Base-by-base conservation (phyloP, 1,139 yeast species). In the Kazachstania sp. region DNA sequence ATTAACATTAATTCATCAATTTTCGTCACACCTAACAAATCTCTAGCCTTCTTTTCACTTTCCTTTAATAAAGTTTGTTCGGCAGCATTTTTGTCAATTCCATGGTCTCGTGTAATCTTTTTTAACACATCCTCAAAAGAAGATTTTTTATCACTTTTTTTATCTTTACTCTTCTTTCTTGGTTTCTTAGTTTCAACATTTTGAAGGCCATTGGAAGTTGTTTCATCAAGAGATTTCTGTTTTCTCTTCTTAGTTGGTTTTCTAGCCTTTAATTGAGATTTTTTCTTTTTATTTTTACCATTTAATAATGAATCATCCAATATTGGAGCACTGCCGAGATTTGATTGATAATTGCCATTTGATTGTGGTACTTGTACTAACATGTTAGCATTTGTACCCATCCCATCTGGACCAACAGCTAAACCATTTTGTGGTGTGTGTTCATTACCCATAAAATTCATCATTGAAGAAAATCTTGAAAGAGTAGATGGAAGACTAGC, bases 1-100 rank as follows among this genome's bases (percentile, higher is more conserved):
- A 86, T 85, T 49, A 87, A 72, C 95, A 87, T 86, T 59, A 87
- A 70, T 58, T 84, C 92, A 65, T 87, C 97, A 42, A 87, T 86
- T 60, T 83, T 83, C 0, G 95, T 86, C 4, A 90, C 90, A 0
- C 95, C 95, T 19, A 86, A 66, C 30, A 81, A 68, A 6, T 90
- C 88, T 45, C 83, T 69, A 1, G 81, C 82, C 57, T 78, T 82
- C 43, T 78, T 37, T 5, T 45, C 36, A 19, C 36, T 43, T 26
- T 45, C 38, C n/a, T 37, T 37, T 15, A 20, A 4, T 29, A 41
- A 12, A 4, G 16, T 26, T 16, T 38, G 32, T 15, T 42, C 34
- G 9, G 31, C 28, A 3, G 30, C 20, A 11, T 19, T 30, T 19
- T 41, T 28, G n/a, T 36, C 36, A 9, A 31, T 38, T 12, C 43